These are phyloP conservation scores for Apiospora rasikravindrae DNA, from an alignment of 2,329 filamentous ascomycete species.

Conservation along the genomic window DNA sequence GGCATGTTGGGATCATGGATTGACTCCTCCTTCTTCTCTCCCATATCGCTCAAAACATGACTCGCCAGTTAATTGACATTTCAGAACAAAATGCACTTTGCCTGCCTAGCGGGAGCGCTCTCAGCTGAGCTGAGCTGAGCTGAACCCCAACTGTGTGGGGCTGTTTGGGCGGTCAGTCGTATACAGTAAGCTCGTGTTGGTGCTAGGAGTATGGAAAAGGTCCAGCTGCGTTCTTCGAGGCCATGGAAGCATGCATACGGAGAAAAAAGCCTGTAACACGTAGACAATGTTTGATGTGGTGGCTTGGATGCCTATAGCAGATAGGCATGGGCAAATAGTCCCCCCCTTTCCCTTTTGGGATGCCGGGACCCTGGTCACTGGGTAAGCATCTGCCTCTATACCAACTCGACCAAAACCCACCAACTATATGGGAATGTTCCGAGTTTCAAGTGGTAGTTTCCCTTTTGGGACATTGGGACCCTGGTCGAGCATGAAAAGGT, in stretches of 20 bases:
- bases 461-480: conserved; percentile 4
- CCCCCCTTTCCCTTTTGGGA: background rate
- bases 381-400: background rate
- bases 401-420: background rate
- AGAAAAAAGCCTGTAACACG: background rate
- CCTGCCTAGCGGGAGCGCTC: background rate
- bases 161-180: background rate
- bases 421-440: background rate
- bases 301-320: background rate
- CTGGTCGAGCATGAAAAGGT: background rate
- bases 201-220: background rate
- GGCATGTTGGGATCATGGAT: background rate
- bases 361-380: background rate
- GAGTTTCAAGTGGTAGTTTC: background rate
- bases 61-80: background rate
- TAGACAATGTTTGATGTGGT: background rate
- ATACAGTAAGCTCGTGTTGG: background rate
- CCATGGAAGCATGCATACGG: background rate
- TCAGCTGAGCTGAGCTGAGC: background rate
- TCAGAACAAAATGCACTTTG: background rate
- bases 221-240: background rate
- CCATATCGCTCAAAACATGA: background rate
- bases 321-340: background rate
- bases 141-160: background rate
- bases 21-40: background rate